Percentiles rank a stretch among this genome's conserved stretches.
Conservation (phyloP, 2,329 filamentous ascomycete species). For the Pseudogymnoascus destructans region DNA sequence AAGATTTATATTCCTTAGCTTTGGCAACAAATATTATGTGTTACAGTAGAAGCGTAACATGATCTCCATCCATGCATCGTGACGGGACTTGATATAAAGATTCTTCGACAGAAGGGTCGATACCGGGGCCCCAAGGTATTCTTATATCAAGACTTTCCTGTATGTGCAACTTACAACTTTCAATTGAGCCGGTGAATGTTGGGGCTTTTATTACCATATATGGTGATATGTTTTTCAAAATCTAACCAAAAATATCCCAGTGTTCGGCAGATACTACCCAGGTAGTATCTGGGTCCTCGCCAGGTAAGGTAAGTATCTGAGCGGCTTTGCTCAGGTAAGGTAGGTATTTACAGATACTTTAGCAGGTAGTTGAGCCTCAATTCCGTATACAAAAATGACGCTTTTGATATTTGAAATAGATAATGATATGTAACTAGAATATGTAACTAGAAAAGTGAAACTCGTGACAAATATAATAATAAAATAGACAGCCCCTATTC, state of each 20-base stretch:
- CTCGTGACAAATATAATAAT: too few species aligned
- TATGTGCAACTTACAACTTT: not conserved
- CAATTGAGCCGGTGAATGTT: not conserved
- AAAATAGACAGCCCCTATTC: too few species aligned
- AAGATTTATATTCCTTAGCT: not conserved
- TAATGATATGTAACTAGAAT: too few species aligned
- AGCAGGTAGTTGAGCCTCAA: too few species aligned
- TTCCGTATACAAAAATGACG: too few species aligned
- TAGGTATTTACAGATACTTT: too few species aligned
- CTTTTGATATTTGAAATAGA: too few species aligned
- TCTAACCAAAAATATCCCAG: not conserved
- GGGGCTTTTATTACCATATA: not conserved
- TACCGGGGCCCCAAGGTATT: not conserved
- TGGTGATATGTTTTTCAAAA: not conserved
- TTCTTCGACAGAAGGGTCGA: not conserved
- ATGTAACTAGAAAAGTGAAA: too few species aligned
- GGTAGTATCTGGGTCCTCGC: too few species aligned
- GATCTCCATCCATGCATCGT: not conserved
- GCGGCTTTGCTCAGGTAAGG: too few species aligned
- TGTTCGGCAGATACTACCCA: too few species aligned
- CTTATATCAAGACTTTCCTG: not conserved
- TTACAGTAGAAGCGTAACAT: not conserved
- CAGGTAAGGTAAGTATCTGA: too few species aligned
- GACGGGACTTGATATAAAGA: not conserved
- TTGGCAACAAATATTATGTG: not conserved